Conservation (phyloP, 257 asterid genomes). For the Solanum etuberosum region DNA sequence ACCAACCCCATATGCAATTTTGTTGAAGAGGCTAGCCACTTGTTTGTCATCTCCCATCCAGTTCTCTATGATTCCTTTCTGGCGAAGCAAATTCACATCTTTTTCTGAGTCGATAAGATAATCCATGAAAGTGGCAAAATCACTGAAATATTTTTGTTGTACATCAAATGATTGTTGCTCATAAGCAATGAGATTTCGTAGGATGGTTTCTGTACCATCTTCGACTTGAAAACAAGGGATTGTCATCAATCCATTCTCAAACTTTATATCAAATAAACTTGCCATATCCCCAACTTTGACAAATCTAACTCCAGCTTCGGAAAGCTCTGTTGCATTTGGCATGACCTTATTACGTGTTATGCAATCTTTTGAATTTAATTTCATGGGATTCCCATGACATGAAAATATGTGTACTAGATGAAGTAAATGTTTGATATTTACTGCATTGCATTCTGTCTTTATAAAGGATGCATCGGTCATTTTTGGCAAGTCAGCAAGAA, state of each 20-base stretch:
- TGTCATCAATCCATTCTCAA: not conserved
- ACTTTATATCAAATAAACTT: conserved; percentile 1
- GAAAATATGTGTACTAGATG: not conserved
- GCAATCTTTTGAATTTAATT: no score
- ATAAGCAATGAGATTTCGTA: conserved; percentile 11
- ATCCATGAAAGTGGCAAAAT: conserved; percentile 5
- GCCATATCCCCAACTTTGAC: not conserved
- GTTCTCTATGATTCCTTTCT: not conserved
- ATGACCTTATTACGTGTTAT: not conserved
- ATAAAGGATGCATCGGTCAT: not conserved
- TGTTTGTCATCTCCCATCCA: not conserved
- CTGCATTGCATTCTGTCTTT: not conserved
- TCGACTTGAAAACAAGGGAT: not conserved
- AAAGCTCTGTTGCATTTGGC: not conserved
- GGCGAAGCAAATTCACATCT: not conserved
- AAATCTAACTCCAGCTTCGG: not conserved
- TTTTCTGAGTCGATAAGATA: not conserved
- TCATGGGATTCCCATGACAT: not conserved
- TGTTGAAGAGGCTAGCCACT: conserved; percentile 6
- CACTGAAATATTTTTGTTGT: not conserved
- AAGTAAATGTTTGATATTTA: conserved; percentile 6
- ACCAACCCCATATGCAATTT: not conserved
- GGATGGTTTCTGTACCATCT: not conserved
- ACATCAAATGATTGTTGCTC: not conserved
- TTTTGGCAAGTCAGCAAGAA: not conserved